Base-by-base conservation (phyloP, 768 basidiomycete genomes). In the Mycena filopes region DNA sequence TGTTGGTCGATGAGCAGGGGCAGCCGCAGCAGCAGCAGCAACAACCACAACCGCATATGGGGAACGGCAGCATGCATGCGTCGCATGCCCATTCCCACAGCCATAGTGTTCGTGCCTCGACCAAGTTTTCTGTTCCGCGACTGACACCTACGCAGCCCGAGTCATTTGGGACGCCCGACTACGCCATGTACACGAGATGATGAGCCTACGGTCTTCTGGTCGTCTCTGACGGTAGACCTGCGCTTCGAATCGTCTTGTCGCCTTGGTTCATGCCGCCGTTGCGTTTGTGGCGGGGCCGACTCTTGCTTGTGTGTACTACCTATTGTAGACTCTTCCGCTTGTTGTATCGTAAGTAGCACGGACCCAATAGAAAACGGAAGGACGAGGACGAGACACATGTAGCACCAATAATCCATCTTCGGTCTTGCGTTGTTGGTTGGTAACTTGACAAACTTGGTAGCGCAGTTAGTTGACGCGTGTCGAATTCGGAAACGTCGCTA, bases 1-100 rank as follows among this genome's bases (percentile, higher is more conserved):
- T 74, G 70, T 67, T 71, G 66, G 78, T 67, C 63, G 80, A 77
- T 68, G 80, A 71, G 61, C 63, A 29, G 25, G 55, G 45, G 21
- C 45, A 51, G 20, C 5, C 31, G n/a, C n/a, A 36, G 36, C 36
- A 3, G 28, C 56, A 64, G 26, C 47, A 59, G 18, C 50, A 46
- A 15, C 18, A 61, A 36, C 53, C 43, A 23, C 49, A 46, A n/a
- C 18, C 66, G 43, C 53, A 51, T n/a, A 28, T 68, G 40, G 58
- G 38, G 18, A 68, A 68, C 47, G 66, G 62, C 45, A 18, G 28
- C 26, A 36, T 36, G 36, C 36, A 36, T 36, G 5, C 28, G 41
- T 25, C 16, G 40, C 21, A 42, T 41, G 9, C 38, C 5, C 20
- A 50, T n/a, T n/a, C n/a, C 33, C 33, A 38, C 16, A 55, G 61